A percentile compares a stretch with the other conserved stretches of the same genome.
These are phyloP conservation scores for Sphagnum magellanicum DNA, from an alignment of 228 moss, liverwort and hornwort genomes.

Conservation along the genomic window DNA sequence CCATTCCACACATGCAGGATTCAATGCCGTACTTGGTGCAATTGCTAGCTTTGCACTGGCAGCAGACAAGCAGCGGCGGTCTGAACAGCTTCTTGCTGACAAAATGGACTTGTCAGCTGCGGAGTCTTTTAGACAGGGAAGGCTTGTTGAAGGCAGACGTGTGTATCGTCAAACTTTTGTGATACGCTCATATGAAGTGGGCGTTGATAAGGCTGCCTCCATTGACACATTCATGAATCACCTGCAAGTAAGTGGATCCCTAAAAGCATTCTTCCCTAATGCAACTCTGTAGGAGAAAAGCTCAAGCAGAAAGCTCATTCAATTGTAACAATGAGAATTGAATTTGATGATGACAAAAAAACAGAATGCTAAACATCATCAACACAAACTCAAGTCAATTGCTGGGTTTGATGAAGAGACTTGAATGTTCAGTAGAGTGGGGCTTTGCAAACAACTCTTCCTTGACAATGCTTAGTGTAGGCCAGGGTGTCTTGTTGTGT, in stretches of 20 bases:
- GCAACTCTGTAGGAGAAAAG: too few relatives aligned
- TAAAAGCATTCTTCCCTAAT: background rate
- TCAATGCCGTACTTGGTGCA: constrained; percentile 63
- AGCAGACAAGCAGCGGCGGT: constrained; percentile 49
- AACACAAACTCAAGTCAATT: too few relatives aligned
- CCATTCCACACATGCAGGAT: constrained; percentile 28
- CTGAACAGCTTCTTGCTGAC: constrained; percentile 35
- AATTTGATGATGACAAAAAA: too few relatives aligned
- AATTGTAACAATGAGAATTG: too few relatives aligned
- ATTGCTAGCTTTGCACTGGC: constrained; percentile 73
- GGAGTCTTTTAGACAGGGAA: constrained; percentile 50
- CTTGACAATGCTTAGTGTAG: too few relatives aligned
- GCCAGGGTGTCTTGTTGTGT: too few relatives aligned
- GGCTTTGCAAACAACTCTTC: too few relatives aligned
- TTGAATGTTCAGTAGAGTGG: too few relatives aligned
- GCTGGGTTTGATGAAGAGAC: too few relatives aligned
- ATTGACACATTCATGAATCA: constrained; percentile 73
- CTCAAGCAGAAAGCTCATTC: too few relatives aligned
- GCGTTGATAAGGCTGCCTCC: constrained; percentile 62
- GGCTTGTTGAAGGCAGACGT: constrained; percentile 47
- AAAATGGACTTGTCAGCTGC: constrained; percentile 50
- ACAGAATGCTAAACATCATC: too few relatives aligned
- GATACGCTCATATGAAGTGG: constrained; percentile 74
- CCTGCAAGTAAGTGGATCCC: constrained; percentile 37
- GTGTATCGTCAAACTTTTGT: constrained; percentile 74